These are phyloP conservation scores for Pezicula neosporulosa DNA, from an alignment of 2,329 filamentous ascomycete species.

Conservation along the genomic window DNA sequence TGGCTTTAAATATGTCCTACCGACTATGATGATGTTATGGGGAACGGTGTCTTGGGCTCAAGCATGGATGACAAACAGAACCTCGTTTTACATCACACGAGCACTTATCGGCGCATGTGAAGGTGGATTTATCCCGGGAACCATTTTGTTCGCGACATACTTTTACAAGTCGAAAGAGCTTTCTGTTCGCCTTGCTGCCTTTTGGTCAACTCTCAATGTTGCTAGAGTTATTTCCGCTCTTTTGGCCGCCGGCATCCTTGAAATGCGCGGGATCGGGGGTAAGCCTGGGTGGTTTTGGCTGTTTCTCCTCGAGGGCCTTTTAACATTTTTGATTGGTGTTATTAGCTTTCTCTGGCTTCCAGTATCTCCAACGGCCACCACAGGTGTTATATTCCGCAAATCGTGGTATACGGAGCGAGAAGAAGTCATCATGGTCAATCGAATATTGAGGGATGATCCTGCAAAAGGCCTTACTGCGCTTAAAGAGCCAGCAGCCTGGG, in stretches of 20 bases:
- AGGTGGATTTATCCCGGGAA: constrained; percentile 56
- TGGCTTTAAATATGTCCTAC: constrained; percentile 54
- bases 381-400: constrained; percentile 55
- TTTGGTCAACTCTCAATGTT: constrained; percentile 56
- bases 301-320: constrained; percentile 38
- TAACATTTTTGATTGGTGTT: constrained; percentile 45
- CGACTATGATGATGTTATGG: constrained; percentile 48
- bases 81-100: constrained; percentile 46
- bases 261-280: constrained; percentile 45
- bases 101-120: constrained; percentile 51
- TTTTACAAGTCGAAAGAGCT: constrained; percentile 70
- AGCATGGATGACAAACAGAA: constrained; percentile 44
- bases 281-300: constrained; percentile 55
- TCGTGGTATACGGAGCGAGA: constrained; percentile 65
- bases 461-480: constrained; percentile 47
- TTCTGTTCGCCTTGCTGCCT: constrained; percentile 62
- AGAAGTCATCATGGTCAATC: constrained; percentile 68
- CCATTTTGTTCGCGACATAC: constrained; percentile 65
- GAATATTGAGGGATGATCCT: constrained; percentile 49
- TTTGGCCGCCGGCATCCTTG: constrained; percentile 41
- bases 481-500: constrained; percentile 37
- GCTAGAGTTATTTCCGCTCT: constrained; percentile 43
- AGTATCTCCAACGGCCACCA: constrained; percentile 62
- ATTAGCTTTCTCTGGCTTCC: constrained; percentile 57
- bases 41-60: constrained; percentile 46